Evolutionary conservation across 2,329 filamentous ascomycete genomes (phyloP).

Genomic region (Colletotrichum eleusines): DNA sequence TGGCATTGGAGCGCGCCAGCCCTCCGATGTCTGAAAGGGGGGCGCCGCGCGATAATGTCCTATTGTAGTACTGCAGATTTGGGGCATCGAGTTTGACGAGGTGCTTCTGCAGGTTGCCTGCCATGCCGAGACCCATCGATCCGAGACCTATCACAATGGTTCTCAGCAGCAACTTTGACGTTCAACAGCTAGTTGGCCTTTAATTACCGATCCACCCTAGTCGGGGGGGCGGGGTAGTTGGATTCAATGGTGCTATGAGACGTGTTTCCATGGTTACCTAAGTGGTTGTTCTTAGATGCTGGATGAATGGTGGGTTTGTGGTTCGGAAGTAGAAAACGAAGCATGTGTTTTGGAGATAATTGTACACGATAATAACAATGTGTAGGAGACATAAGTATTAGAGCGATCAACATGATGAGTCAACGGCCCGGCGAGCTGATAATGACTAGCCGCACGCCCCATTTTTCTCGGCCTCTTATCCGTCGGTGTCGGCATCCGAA

Average conservation of each 20-base stretch:
- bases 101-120: constrained; percentile 61
- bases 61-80: constrained; percentile 57
- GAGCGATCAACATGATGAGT: neutral
- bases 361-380: accelerated
- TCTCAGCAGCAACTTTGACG: neutral
- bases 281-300: too few species aligned
- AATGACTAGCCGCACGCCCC: neutral
- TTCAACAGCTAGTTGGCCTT: neutral
- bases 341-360: neutral
- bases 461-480: neutral
- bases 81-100: constrained; percentile 45
- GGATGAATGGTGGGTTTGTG: neutral
- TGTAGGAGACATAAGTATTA: neutral
- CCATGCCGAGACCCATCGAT: constrained; percentile 65
- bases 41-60: constrained; percentile 60
- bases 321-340: neutral
- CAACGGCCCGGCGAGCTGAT: neutral
- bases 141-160: constrained; percentile 56
- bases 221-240: constrained; percentile 8
- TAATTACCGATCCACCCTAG: constrained; percentile 41
- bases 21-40: constrained; percentile 48
- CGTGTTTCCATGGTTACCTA: neutral
- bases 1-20: constrained; percentile 42
- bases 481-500: constrained; percentile 21
- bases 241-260: neutral